Evolutionary conservation across 148 eudicot species (phyloP), one percentile per base, ranked within the genome.

Genomic region (Rhododendron williamsianum): DNA sequence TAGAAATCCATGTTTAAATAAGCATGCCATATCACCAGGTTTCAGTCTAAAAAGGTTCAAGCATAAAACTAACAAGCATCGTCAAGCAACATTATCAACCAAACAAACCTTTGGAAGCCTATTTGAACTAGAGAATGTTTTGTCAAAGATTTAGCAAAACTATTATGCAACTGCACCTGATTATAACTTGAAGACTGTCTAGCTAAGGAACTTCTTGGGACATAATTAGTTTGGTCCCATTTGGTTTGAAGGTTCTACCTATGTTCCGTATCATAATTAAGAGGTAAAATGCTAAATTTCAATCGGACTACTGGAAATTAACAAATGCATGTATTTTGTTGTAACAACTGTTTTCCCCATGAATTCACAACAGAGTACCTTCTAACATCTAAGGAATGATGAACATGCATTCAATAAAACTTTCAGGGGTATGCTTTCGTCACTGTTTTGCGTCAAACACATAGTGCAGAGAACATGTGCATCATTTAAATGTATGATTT

Each of bases 61-160:
- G 54, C 46, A 33, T 46, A 71, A n/a, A 41, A 54, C 41, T 41
- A 48, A 48, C 18, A 9, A 77, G 52, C 46, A 35, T 65, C 9
- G 45, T 30, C 18, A 51, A 51, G 58, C 27, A 58, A 78, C 52
- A 43, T 74, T 13, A 80, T 23, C 25, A 80, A 36, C 67, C 84
- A 85, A 67, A 48, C 86, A 71, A 58, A 96, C 99, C 97, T 93
- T 95, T n/a, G 99, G 99, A 82, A 96, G 91, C 86, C 94, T 91
- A 85, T 95, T 96, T 46, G 94, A 91, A 82, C 87, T 95, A 46
- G 91, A 84, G 77, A 89, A 21, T 77, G 3, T 35, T 38, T 33
- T 8, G 8, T 6, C 51, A 41, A 76, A 43, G 12, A 21, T 76
- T 35, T 23, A 35, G 78, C 46, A 74, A 8, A 36, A 38, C 35